These are phyloP conservation scores for Apostasia ramifera DNA, from an alignment of 106 monocot species.

Conservation along the genomic window DNA sequence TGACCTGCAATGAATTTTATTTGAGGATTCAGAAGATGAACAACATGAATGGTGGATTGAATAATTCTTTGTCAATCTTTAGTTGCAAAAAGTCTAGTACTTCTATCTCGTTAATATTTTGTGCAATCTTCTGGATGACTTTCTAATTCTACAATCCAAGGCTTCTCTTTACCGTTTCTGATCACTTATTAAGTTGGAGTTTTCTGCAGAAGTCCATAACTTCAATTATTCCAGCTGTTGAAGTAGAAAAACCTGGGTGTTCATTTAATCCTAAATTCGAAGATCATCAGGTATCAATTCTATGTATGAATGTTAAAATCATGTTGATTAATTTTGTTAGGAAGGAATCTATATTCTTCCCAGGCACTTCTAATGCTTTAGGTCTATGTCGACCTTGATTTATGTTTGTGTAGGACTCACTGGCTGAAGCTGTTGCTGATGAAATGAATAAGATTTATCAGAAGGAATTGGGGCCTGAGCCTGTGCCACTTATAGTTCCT, in stretches of 20 bases:
- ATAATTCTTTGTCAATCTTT: too few relatives aligned
- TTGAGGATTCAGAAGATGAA: too few relatives aligned
- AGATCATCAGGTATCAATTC: conserved; percentile 74
- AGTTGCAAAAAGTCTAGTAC: too few relatives aligned
- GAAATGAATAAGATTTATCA: conserved; percentile 81
- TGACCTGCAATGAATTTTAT: too few relatives aligned
- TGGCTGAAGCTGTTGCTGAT: conserved; percentile 91
- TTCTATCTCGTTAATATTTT: too few relatives aligned
- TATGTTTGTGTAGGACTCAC: conserved; percentile 54
- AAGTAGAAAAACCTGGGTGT: conserved; percentile 85
- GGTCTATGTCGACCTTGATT: not conserved
- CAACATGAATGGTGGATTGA: too few relatives aligned
- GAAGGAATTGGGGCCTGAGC: conserved; percentile 71
- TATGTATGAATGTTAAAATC: not conserved
- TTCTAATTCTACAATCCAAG: too few relatives aligned
- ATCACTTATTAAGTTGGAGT: not conserved
- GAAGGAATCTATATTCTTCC: not conserved
- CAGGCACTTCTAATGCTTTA: not conserved
- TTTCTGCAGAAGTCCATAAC: conserved; percentile 32
- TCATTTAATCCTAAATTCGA: conserved; percentile 96
- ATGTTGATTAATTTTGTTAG: not conserved
- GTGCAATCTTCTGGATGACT: too few relatives aligned
- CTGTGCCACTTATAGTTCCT: conserved; percentile 51
- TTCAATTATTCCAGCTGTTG: conserved; percentile 80
- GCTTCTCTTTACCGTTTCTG: not conserved